Evolutionary conservation across 768 basidiomycete species (phyloP), one percentile per base, ranked within the genome.

Genomic region (Guyanaporus albipodus): DNA sequence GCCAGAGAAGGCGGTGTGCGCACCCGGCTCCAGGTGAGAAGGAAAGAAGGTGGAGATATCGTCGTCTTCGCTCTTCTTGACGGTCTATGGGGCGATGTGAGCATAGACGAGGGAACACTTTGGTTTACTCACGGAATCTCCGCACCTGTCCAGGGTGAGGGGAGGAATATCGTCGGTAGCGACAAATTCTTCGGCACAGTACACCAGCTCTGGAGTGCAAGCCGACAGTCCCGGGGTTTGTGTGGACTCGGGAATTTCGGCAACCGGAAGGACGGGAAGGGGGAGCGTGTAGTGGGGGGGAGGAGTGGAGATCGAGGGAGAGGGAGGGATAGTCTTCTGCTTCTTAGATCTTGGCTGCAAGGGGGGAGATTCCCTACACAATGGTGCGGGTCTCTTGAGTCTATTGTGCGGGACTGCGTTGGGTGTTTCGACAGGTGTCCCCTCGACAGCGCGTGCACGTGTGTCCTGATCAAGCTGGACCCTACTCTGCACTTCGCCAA

Each of bases 81-180:
- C 4, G 18, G 11, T 49, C 61, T 63, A 14, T 19, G n/a, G 9
- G 7, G 8, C 8, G 41, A 31, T 23, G 41, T 67, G 26, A 64
- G 37, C 14, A 32, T 23, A 27, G 28, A 29, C 15, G 17, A 28
- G 9, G 6, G n/a, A 24, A 43, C n/a, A 19, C 5, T 2, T 10
- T 12, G 18, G 11, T 5, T 26, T 4, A 48, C 66, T 46, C 49
- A 68, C 67, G 50, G 38, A 9, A 39, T 44, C 34, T 37, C 28
- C n/a, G 31, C 22, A 39, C 14, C 31, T 24, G 45, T 66, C 60
- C 14, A 72, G 62, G 32, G 62, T 57, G 29, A 72, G 56, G 42
- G 55, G 41, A 6, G 70, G 70, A 35, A 73, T 73, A 2, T 70
- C 63, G 6, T 58, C 50, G 14, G 63, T 73, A 8, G 64, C 40